Percentiles rank a stretch among this genome's conserved stretches.
These are phyloP conservation scores for Geosmithia putterillii DNA, from an alignment of 2,329 filamentous ascomycete genomes.

Conservation along the genomic window DNA sequence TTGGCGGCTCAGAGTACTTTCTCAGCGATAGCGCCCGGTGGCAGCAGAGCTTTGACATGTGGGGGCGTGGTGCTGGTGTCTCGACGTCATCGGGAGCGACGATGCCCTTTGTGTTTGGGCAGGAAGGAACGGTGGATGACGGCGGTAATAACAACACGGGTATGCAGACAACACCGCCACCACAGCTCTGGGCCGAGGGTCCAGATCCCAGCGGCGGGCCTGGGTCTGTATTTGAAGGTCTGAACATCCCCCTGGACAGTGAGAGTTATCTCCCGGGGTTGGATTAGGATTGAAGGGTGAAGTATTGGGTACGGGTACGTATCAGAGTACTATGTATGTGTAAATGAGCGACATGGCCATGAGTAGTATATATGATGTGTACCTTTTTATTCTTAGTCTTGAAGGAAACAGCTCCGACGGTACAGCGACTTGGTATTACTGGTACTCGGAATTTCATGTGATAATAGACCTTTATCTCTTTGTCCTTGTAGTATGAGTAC, in stretches of 20 bases:
- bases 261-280: constrained; percentile 21
- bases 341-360: too few relatives aligned
- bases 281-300: constrained; percentile 19
- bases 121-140: neutral
- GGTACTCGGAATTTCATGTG: too few relatives aligned
- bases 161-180: neutral
- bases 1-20: constrained; percentile 45
- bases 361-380: too few relatives aligned
- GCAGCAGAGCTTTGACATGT: constrained; percentile 45
- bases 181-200: constrained; percentile 2
- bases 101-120: constrained; percentile 4
- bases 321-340: too few relatives aligned
- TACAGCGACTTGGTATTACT: too few relatives aligned
- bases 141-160: neutral
- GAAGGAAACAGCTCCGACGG: too few relatives aligned
- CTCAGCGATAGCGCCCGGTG: constrained; percentile 43
- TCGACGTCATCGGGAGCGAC: too few relatives aligned
- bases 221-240: constrained; percentile 15
- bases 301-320: too few relatives aligned
- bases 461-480: too few relatives aligned
- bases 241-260: constrained; percentile 16
- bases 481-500: too few relatives aligned
- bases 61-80: constrained; percentile 26
- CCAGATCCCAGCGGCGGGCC: constrained; percentile 10
- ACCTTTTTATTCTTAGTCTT: too few relatives aligned